These are phyloP conservation scores for Ustilago loliicola DNA, from an alignment of 1,284 basidiomycete genomes.

Conservation along the genomic window DNA sequence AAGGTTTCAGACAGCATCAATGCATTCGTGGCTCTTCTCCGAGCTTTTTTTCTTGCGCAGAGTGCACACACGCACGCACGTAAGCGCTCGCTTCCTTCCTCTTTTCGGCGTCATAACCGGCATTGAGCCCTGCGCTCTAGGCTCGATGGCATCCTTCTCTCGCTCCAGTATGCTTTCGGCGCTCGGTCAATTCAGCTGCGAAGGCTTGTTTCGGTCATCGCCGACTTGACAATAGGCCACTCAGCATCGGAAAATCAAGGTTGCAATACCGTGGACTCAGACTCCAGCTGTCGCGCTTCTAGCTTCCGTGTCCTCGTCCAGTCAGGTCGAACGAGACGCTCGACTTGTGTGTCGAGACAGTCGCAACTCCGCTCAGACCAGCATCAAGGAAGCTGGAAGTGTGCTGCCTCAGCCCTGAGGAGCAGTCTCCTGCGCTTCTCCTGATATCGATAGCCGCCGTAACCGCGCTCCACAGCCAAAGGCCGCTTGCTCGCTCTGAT, in stretches of 20 bases:
- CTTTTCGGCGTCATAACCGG: conserved; percentile 11
- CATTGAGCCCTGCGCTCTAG: not conserved
- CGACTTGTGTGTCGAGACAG: not conserved
- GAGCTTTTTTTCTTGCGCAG: conserved; percentile 13
- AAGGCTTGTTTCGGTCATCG: conserved; percentile 31
- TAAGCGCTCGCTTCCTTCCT: not conserved
- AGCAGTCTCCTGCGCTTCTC: not conserved
- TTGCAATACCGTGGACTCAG: not conserved
- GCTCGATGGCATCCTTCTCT: not conserved
- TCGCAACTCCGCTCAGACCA: not conserved
- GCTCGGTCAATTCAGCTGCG: conserved; percentile 20
- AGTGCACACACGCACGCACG: not conserved
- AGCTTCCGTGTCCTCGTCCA: too few relatives aligned
- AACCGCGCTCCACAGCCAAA: not conserved
- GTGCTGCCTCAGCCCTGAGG: not conserved
- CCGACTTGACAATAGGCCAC: not conserved
- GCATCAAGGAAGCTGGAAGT: not conserved
- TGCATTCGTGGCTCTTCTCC: conserved; percentile 4
- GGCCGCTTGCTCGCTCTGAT: not conserved
- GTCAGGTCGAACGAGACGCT: too few relatives aligned
- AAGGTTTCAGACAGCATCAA: conserved; percentile 12
- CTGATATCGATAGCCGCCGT: not conserved
- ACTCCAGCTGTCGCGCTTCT: not conserved
- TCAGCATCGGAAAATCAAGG: not conserved
- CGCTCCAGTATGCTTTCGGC: conserved; percentile 9